Evolutionary conservation across 257 asterid genomes (phyloP).

Genomic region (Fraxinus quadrangulata): DNA sequence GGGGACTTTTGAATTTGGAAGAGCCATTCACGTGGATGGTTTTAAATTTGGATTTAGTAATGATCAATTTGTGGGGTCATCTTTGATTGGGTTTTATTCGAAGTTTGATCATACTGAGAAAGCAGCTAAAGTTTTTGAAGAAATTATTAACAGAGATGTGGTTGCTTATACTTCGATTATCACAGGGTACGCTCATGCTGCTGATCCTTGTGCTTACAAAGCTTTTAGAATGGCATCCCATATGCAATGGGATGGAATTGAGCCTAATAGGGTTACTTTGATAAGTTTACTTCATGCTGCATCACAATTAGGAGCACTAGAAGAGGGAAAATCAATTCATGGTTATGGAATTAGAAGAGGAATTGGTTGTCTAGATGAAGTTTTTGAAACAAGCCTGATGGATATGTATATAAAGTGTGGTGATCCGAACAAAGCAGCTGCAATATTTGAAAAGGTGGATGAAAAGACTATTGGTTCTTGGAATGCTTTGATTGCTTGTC

Average conservation of each 20-base stretch:
- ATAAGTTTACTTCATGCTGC: slow-evolving; percentile 64
- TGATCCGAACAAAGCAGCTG: slow-evolving; percentile 33
- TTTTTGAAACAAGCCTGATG: slow-evolving; percentile 52
- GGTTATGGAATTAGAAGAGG: slow-evolving; percentile 60
- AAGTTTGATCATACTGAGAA: slow-evolving; percentile 33
- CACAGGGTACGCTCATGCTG: slow-evolving; percentile 44
- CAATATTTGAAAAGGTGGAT: slow-evolving; percentile 32
- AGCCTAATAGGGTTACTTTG: slow-evolving; percentile 64
- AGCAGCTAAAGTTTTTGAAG: slow-evolving; percentile 62
- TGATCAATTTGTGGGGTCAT: slow-evolving; percentile 53
- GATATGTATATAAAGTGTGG: slow-evolving; percentile 60
- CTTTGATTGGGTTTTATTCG: slow-evolving; percentile 41
- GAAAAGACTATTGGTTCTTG: slow-evolving; percentile 42
- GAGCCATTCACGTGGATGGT: slow-evolving; percentile 46
- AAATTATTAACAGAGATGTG: slow-evolving; percentile 52
- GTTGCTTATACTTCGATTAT: slow-evolving; percentile 61
- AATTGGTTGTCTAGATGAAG: slow-evolving; percentile 46
- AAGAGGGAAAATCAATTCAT: slow-evolving; percentile 53
- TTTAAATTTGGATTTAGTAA: slow-evolving; percentile 48
- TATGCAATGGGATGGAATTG: slow-evolving; percentile 54
- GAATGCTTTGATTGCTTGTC: slow-evolving; percentile 54
- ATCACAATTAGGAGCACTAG: slow-evolving; percentile 32
- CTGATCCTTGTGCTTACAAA: slow-evolving; percentile 30
- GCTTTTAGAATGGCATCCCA: slow-evolving; percentile 43
- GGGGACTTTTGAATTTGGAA: slow-evolving; percentile 46